Evolutionary conservation across 2,329 filamentous ascomycete species (phyloP), one percentile per base, ranked within the genome.

Genomic region (Pestalotiopsis sp.): DNA sequence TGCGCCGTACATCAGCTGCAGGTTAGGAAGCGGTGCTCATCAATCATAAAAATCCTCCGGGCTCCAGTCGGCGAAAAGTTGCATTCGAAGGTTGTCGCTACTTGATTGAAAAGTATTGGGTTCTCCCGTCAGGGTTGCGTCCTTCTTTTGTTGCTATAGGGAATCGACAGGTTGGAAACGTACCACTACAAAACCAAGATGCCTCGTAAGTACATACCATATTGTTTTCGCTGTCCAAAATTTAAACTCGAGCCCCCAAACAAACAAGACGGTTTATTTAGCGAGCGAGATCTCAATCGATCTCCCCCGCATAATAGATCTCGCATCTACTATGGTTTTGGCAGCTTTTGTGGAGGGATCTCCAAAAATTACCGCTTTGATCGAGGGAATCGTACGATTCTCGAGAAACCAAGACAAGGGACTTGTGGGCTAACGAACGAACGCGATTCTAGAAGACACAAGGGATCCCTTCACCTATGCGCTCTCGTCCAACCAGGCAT

Each of bases 401-500:
- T 63, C 10, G 39, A 63, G 40, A 17, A 63, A 40, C 26, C 58
- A 20, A 44, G n/a, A 35, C 60, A 61, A 40, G 26, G 26, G 40
- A 64, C 26, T 35, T 26, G 14, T 56, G n/a, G 22, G 17, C 52
- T 38, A 22, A 57, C 44, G 13, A 30, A 20, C 17, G 17, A n/a
- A 20, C 38, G 26, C 24, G 62, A 26, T 13, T 66, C 22, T 55
- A 66, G 67, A 68, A 64, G 65, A 67, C 44, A 55, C 75, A 82
- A 81, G 84, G 83, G 88, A 91, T 79, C 81, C 83, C 69, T 90
- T 90, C 75, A 81, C 86, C 72, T 86, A 87, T 75, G 88, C 89
- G 69, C 79, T 94, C 73, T 85, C 86, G 80, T 88, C 86, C 73
- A 94, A 94, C 82, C 86, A 88, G 71, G 84, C 89, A 71, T 94